A percentile compares a stretch with the other conserved stretches of the same genome.
Conservation (phyloP, 768 basidiomycete genomes). For the Collybia nuda region DNA sequence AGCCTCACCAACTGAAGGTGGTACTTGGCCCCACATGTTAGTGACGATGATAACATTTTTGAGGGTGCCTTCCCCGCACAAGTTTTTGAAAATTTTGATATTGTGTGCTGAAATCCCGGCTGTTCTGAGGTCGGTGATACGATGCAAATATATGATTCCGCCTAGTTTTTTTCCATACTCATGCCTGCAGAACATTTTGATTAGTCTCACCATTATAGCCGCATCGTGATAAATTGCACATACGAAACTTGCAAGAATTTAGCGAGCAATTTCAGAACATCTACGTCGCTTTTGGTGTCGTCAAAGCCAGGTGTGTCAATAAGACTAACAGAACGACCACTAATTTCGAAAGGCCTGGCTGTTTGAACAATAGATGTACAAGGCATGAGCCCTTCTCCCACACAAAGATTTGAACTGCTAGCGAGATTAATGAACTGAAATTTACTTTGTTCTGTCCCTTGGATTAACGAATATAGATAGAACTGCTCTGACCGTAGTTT, state of each 20-base stretch:
- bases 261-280: slow-evolving; percentile 49
- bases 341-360: slow-evolving; percentile 39
- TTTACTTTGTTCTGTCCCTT: background rate
- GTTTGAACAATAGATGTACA: slow-evolving; percentile 47
- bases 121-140: slow-evolving; percentile 49
- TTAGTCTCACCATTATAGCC: too few species aligned
- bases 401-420: slow-evolving; percentile 46
- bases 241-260: slow-evolving; percentile 6
- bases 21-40: slow-evolving; percentile 6
- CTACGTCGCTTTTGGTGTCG: slow-evolving; percentile 47
- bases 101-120: slow-evolving; percentile 18
- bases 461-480: background rate
- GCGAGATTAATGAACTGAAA: slow-evolving; percentile 52
- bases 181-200: slow-evolving; percentile 18
- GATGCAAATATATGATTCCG: slow-evolving; percentile 55
- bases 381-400: slow-evolving; percentile 46
- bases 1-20: slow-evolving; percentile 13
- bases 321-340: slow-evolving; percentile 39
- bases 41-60: slow-evolving; percentile 6
- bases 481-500: slow-evolving; percentile 28
- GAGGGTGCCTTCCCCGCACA: slow-evolving; percentile 2
- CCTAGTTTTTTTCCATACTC: slow-evolving; percentile 36
- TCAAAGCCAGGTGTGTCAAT: slow-evolving; percentile 66
- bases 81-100: slow-evolving; percentile 3
- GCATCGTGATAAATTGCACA: too few species aligned